Evolutionary conservation across 2,329 filamentous ascomycete genomes (phyloP).

Genomic region (Lachnellula cervina): DNA sequence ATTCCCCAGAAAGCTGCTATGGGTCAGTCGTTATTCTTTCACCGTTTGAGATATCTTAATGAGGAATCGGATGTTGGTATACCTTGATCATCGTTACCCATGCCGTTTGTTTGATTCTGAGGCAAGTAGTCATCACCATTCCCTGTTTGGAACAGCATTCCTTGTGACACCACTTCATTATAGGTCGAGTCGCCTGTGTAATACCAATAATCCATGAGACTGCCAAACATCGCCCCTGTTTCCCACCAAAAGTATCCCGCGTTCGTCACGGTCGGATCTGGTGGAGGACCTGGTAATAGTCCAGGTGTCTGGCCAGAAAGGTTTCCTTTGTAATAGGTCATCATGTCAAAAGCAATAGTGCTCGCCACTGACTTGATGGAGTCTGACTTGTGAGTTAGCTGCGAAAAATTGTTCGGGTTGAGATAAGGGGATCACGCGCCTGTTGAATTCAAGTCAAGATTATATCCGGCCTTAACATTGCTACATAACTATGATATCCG

Average conservation of each 20-base stretch:
- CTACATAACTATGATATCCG: too few species aligned
- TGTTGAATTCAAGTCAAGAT: too few species aligned
- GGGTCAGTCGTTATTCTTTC: too few species aligned
- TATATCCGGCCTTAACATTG: too few species aligned
- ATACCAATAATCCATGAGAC: constrained; percentile 79
- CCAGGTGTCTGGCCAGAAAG: constrained; percentile 46
- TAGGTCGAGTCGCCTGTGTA: constrained; percentile 71
- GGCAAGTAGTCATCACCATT: constrained; percentile 74
- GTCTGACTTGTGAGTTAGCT: too few species aligned
- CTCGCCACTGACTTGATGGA: too few species aligned
- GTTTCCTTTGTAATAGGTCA: constrained; percentile 49
- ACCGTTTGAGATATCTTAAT: too few species aligned
- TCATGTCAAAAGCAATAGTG: constrained; percentile 40
- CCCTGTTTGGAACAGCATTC: constrained; percentile 70
- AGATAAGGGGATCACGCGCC: too few species aligned
- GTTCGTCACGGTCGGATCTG: too few species aligned
- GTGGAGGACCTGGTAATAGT: constrained; percentile 41
- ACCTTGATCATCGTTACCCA: constrained; percentile 68
- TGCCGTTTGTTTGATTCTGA: constrained; percentile 60
- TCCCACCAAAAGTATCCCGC: constrained; percentile 51
- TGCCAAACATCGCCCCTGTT: constrained; percentile 66
- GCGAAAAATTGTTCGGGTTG: too few species aligned
- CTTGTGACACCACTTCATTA: constrained; percentile 63
- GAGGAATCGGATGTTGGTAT: too few species aligned
- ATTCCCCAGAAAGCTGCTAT: constrained; percentile 61